Conservation (phyloP, 2,329 filamentous ascomycete genomes). For the Trichoderma hamatum region DNA sequence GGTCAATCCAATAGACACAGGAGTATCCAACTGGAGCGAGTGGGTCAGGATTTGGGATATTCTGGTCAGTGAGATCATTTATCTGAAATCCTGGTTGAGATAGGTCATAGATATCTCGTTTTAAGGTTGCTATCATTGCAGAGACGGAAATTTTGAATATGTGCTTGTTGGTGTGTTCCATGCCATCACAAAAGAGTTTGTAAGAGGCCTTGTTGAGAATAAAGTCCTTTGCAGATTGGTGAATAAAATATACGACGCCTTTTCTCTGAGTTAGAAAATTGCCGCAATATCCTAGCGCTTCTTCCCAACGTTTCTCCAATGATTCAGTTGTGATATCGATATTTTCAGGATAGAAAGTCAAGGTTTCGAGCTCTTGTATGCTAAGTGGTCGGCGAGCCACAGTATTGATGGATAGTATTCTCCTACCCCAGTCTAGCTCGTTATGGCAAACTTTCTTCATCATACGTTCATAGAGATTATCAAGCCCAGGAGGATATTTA, state of each 20-base stretch:
- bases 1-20: conserved; percentile 1
- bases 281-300: conserved; percentile 38
- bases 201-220: conserved; percentile 31
- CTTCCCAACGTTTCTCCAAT: neutral
- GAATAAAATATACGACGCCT: conserved; percentile 42
- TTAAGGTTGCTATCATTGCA: neutral
- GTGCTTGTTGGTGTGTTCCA: neutral
- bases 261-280: conserved; percentile 45
- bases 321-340: neutral
- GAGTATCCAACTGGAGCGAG: neutral
- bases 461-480: conserved; percentile 45
- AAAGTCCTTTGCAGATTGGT: conserved; percentile 51
- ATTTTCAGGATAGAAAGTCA: neutral
- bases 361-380: conserved; percentile 35
- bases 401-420: conserved; percentile 39
- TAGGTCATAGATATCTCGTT: neutral
- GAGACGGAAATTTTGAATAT: neutral
- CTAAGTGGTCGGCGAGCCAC: conserved; percentile 42
- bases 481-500: conserved; percentile 40
- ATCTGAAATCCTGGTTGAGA: neutral
- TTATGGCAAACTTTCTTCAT: conserved; percentile 36
- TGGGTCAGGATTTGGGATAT: neutral
- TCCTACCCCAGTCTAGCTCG: conserved; percentile 35
- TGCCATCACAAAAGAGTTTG: conserved; percentile 36
- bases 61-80: neutral